Evolutionary conservation across 2,329 filamentous ascomycete genomes (phyloP), one percentile per base, ranked within the genome.

Genomic region (Hymenoscyphus infarciens): DNA sequence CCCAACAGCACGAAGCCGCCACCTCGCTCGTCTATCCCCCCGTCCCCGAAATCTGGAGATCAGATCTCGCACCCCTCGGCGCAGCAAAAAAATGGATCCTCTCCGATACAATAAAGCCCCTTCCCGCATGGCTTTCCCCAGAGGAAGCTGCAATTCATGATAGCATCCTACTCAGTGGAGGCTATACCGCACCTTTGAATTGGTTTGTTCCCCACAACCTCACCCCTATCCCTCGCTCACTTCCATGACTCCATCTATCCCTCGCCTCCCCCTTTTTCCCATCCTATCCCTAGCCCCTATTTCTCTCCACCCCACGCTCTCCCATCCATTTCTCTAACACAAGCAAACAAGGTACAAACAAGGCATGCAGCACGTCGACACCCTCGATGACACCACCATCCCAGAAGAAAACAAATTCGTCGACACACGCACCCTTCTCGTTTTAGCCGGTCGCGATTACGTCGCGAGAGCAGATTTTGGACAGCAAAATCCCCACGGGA

Each of bases 331-430:
- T 35, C 35, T 38, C 35, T 15, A 13, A 38, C 11, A 11, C 13
- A 38, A 16, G 3, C 13, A 38, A 15, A 38, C 35, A 15, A 59
- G 57, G 57, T 57, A 61, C 39, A 61, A 61, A 39, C 19, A 22
- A 22, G 16, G 16, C 1, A 49, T 61, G 16, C 25, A 29, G 5
- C 22, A 38, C n/a, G 4, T 57, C 39, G 19, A 49, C n/a, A 2
- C 35, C 6, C 4, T 15, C 3, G n/a, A 49, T 13, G 39, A 33
- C 1, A n/a, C 22, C 15, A 33, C 38, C 19, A 27, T 57, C 5
- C 38, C 53, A 10, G 35, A 49, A 27, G 53, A 33, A 25, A 22
- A 27, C 7, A 61, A 61, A 19, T 31, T n/a, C 35, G 25, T 61
- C 7, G 42, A 49, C 5, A 22, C 19, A 11, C 60, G 35, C 5